These are phyloP conservation scores for Linanthus parryae DNA, from an alignment of 148 eudicot species.

Conservation along the genomic window DNA sequence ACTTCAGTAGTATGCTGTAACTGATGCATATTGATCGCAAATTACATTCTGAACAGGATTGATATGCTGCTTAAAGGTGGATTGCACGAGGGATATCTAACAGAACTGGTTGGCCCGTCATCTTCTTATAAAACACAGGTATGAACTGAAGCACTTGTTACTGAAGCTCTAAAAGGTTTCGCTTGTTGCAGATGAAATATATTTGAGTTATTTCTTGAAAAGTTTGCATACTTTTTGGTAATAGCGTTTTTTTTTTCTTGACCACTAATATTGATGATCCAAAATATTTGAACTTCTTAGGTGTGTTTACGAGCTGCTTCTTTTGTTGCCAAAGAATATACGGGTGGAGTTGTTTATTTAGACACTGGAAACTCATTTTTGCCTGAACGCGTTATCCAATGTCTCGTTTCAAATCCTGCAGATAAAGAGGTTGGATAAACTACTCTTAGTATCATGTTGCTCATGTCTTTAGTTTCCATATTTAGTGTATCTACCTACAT, in stretches of 20 bases:
- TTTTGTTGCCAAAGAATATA: conserved; percentile 36
- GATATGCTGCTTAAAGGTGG: conserved; percentile 54
- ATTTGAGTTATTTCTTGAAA: neutral
- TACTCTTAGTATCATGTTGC: neutral
- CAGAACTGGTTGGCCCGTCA: conserved; percentile 90
- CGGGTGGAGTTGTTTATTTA: conserved; percentile 47
- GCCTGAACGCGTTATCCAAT: conserved; percentile 45
- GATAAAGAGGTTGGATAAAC: conserved; percentile 30
- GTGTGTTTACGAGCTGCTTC: conserved; percentile 77
- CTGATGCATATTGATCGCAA: neutral
- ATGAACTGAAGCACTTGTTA: conserved; percentile 7
- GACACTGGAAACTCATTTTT: conserved; percentile 92
- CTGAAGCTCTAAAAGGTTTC: too few relatives aligned
- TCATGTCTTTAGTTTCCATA: neutral
- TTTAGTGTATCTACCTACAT: neutral
- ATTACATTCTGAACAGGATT: conserved; percentile 34
- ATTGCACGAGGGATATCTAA: conserved; percentile 55
- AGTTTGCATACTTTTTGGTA: neutral
- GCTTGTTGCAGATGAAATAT: neutral
- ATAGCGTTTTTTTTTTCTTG: too few relatives aligned
- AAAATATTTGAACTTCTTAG: conserved; percentile 31
- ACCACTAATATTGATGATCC: neutral
- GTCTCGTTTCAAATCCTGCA: conserved; percentile 34
- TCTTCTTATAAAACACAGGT: conserved; percentile 94
- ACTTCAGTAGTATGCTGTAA: neutral